Base-by-base conservation (phyloP, 2,329 filamentous ascomycete species). In the Cladosporium sphaerospermum region DNA sequence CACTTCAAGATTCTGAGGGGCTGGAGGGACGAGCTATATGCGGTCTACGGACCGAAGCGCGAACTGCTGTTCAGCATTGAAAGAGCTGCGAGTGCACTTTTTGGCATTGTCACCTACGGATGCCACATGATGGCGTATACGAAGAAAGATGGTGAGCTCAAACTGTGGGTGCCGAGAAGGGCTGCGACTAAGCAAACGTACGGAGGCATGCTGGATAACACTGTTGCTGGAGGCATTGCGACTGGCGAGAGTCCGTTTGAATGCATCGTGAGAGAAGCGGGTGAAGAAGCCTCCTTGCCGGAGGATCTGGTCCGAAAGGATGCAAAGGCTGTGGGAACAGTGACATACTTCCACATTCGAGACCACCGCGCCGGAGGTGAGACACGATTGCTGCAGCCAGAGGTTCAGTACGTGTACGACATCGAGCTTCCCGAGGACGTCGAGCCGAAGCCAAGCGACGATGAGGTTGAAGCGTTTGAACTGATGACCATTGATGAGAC, bases 341-440 rank as follows among this genome's bases (percentile, higher is more conserved):
- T 96, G 56, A 89, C 88, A 6, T 99, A 97, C 73, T 83, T 90
- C 59, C 86, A 92, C 72, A 78, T 95, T 59, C 83, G 90, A 9
- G 85, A 89, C 64, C 75, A 80, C 62, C 78, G 82, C 33, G 84
- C 89, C 3, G 89, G 89, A 9, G 91, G 90, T 9, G 89, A 96
- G 71, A 82, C 78, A 9, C 86, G 85, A 9, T 77, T 95, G 64
- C 78, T 96, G 66, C 92, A 95, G 71, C 93, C 93, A 0, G 93
- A 97, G 72, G 85, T 84, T 63, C 86, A 97, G 71, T 96, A 90
- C 75, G 76, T 96, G 42, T 99, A 93, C 72, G 90, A 99, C 68
- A 74, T 97, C 57, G 84, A 89, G 69, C 74, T 99, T 58, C 80
- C 85, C 2, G 71, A 75, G 4, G 82, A 83, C 55, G 77, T 89